Evolutionary conservation across 2,329 filamentous ascomycete species (phyloP).

Genomic region (Rutstroemia sp.): DNA sequence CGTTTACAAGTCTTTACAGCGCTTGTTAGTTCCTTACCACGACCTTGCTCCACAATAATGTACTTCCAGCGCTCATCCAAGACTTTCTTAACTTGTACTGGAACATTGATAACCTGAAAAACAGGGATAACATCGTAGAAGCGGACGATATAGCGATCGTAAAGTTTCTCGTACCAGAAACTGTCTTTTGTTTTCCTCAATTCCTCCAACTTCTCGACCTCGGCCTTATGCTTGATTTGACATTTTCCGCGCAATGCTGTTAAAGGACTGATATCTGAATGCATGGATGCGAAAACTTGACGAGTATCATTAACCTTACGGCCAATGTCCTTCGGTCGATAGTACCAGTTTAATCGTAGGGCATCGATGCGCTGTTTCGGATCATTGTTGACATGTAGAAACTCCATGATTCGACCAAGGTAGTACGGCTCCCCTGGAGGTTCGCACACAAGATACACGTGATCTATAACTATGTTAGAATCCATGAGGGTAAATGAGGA

Average conservation of each 20-base stretch:
- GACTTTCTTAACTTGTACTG: constrained; percentile 88
- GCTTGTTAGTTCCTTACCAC: constrained; percentile 90
- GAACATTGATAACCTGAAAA: constrained; percentile 88
- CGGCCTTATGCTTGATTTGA: constrained; percentile 78
- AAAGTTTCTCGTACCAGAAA: constrained; percentile 97
- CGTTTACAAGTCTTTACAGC: constrained; percentile 94
- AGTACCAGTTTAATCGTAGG: constrained; percentile 96
- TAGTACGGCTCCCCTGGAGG: constrained; percentile 98
- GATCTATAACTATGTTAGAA: constrained; percentile 42
- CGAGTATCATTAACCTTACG: constrained; percentile 87
- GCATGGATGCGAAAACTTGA: constrained; percentile 93
- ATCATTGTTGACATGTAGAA: constrained; percentile 76
- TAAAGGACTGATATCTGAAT: constrained; percentile 91
- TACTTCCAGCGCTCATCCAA: constrained; percentile 95
- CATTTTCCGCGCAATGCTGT: constrained; percentile 92
- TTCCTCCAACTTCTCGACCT: constrained; percentile 74
- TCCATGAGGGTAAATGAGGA: constrained; percentile 5
- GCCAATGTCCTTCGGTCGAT: constrained; percentile 90
- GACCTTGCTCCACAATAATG: constrained; percentile 87
- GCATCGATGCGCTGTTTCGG: constrained; percentile 69
- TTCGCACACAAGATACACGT: constrained; percentile 96
- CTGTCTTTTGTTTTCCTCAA: constrained; percentile 79
- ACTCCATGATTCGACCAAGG: constrained; percentile 96
- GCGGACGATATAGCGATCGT: constrained; percentile 96
- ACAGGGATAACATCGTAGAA: constrained; percentile 97